Base-by-base conservation (phyloP, 225 moss, liverwort and hornwort genomes). In the Rhytidiadelphus loreus region DNA sequence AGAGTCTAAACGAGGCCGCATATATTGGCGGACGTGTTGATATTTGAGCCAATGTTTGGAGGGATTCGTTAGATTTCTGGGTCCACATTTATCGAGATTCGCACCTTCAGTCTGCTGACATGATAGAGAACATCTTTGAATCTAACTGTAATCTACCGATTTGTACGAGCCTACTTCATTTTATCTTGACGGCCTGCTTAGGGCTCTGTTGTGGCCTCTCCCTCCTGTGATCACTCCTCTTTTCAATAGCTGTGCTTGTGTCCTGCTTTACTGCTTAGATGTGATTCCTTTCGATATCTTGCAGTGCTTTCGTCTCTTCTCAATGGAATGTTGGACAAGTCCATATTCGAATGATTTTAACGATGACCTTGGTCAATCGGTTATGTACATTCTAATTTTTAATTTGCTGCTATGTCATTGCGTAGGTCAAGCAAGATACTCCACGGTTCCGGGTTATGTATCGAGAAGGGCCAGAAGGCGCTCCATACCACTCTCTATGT, bases 381-480 rank as follows among this genome's bases (percentile, higher is more conserved):
- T 35, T 70, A 52, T 76, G 25, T 61, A 4, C n/a, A 66, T 66
- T 72, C 70, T 86, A 85, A 63, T 59, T 74, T 72, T 81, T 33
- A 60, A 41, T 80, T 80, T 88, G 48, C 65, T 86, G 83, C 77
- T 83, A 48, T 80, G 32, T 68, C 20, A 73, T 82, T 91, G 70
- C 71, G 80, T 94, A 99, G 99, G 91, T 99, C 77, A 99, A 99
- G 89, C 97, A 99, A 90, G 96, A 97, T 76, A 95, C 90, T 88
- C 86, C 93, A 70, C 91, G 93, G 48, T 95, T 92, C 76, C 96
- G 99, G 86, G 97, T 99, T 62, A 92, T 99, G 97, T 99, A 99
- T 84, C 94, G 97, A 53, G 97, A 97, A 93, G 99, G 99, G 74
- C 95, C 92, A 85, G 96, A 90, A 85, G 99, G 99, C 41, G 96